These are phyloP conservation scores for Myxozyma mucilagina DNA, from an alignment of 805 yeast genomes.

Conservation along the genomic window DNA sequence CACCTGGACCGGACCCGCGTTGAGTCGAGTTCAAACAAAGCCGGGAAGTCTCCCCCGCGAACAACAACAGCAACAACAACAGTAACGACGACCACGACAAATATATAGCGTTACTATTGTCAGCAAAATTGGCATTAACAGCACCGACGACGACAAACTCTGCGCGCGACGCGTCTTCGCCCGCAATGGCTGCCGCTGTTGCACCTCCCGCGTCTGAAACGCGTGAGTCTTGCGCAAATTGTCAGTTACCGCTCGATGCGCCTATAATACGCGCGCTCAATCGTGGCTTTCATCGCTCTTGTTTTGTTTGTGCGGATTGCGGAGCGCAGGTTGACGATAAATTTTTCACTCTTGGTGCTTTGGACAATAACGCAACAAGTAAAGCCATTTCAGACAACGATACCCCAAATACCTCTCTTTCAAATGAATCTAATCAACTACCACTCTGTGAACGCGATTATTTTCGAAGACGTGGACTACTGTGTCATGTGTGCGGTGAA, in stretches of 20 bases:
- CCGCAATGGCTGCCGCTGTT: neutral
- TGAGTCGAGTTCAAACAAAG: no score
- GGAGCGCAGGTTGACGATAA: constrained; percentile 76
- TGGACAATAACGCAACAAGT: constrained; percentile 49
- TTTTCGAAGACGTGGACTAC: constrained; percentile 76
- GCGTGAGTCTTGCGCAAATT: constrained; percentile 16
- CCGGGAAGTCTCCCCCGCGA: neutral
- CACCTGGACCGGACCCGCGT: no score
- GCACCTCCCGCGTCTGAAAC: neutral
- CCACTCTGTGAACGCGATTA: constrained; percentile 91
- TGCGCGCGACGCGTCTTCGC: neutral
- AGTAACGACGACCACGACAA: neutral
- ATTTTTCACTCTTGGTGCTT: constrained; percentile 74
- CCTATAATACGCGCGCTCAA: constrained; percentile 30
- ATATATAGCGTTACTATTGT: neutral
- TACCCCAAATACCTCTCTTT: no score
- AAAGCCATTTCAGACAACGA: no score
- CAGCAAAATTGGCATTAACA: no score
- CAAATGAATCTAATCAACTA: constrained; percentile 35
- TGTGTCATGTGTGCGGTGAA: constrained; percentile 82
- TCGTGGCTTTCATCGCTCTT: constrained; percentile 23
- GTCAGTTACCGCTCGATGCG: constrained; percentile 14
- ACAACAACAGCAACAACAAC: no score
- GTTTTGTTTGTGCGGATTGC: constrained; percentile 56
- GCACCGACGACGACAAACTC: neutral